Evolutionary conservation across 257 asterid species (phyloP), one percentile per base, ranked within the genome.

Genomic region (Solanum tarijense): DNA sequence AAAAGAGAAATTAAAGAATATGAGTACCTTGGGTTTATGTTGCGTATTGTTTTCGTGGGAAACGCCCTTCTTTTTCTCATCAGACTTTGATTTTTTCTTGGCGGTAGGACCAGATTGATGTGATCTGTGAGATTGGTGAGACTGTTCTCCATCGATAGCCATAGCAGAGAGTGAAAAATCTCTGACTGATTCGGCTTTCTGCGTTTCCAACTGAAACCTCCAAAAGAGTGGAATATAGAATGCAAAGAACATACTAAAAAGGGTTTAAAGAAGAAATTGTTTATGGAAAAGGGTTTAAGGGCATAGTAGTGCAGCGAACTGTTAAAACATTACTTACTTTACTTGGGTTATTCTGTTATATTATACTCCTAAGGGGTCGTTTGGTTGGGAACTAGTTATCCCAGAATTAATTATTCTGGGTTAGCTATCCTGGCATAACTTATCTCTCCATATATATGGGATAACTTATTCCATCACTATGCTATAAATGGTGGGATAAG

Each of bases 61-160:
- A 76, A 41, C 60, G 13, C 35, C 34, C 31, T 76, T 92, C 89
- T 86, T 92, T 84, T 91, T 96, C 90, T 91, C 96, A 86, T 93
- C 92, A 12, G 93, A 82, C 90, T 91, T 95, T 1, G 94, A 58
- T 86, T 96, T 96, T 90, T 93, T 94, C 91, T 93, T 94, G 3
- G 92, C 94, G 21, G 98, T 94, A 34, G 98, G 93, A 72, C 98
- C 98, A 6, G 97, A 86, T 89, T 91, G 92, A 41, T 92, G 94
- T 36, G 91, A 86, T 88, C 98, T 91, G 20, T 97, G 98, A 83
- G 95, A 90, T 89, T 97, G 96, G 92, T 97, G 97, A 74, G 85
- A 90, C 92, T 91, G 96, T 10, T 89, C 92, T 72, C 88, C 90
- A 5, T 92, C 91, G 3, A 14, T 27, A 29, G 86, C 87, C 90